Evolutionary conservation across 257 asterid genomes (phyloP).

Genomic region (Galeopsis tetrahit): DNA sequence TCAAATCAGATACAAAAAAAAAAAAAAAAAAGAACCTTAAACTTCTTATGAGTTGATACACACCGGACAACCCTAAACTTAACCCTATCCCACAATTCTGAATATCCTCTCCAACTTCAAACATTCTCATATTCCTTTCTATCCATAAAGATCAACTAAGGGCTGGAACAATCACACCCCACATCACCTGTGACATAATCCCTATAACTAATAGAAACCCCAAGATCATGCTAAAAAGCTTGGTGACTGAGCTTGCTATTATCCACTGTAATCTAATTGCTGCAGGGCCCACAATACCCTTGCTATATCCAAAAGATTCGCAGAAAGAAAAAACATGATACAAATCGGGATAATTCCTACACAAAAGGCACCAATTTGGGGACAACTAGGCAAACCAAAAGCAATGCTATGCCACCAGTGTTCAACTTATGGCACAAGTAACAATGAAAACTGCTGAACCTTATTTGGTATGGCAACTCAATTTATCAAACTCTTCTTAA

Average conservation of each 20-base stretch:
- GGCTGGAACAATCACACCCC: background rate
- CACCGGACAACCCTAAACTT: background rate
- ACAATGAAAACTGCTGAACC: background rate
- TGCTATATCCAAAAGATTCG: background rate
- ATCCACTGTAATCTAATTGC: background rate
- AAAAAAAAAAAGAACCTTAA: no score
- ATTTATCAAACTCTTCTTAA: background rate
- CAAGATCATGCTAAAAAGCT: background rate
- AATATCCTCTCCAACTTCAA: background rate
- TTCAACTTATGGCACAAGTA: background rate
- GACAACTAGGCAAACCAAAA: background rate
- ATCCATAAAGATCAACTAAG: background rate
- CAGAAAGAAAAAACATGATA: background rate
- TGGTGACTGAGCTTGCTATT: background rate
- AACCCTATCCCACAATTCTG: background rate
- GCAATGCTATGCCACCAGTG: background rate
- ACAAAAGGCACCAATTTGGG: background rate
- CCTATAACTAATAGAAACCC: background rate
- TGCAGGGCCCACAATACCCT: background rate
- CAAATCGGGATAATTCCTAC: background rate
- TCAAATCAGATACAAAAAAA: background rate
- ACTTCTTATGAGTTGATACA: background rate
- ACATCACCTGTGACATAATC: background rate
- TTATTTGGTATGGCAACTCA: constrained; percentile 3
- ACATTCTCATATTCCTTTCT: background rate